Base-by-base conservation (phyloP, 192 early-diverging fungal genomes). In the Mortierella claussenii region DNA sequence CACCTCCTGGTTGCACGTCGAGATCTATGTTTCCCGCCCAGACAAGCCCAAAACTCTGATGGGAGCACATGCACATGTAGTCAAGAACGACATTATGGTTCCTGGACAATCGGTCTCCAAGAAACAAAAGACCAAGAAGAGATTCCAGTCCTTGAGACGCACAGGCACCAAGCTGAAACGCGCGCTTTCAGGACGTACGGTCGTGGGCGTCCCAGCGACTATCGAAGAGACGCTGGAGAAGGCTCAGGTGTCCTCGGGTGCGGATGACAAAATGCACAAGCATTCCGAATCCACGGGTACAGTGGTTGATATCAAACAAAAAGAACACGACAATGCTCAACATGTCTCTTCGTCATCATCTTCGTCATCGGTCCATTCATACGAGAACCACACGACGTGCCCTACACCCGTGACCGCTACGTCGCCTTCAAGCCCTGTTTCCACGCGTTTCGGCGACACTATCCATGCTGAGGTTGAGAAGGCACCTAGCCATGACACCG, bases 11-110 rank as follows among this genome's bases (percentile, higher is more conserved):
- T 31, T 76, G 6, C 56, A 76, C n/a, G 71, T 76, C 20, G 71
- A 76, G 33, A 61, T 76, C 20, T 76, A 76, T 45, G 71, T 76
- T 46, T 76, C 71, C 7, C 62, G 71, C 2, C 71, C 71, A 0
- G 63, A 76, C 36, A 76, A 76, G 53, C 40, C 63, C 56, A 54
- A 61, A 34, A 56, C 64, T 8, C 24, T 66, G 5, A 66, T 66
- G 58, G 73, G 73, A 8, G 51, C 64, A 28, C 73, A 76, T 17
- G 73, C 73, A 7, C 73, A 76, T 51, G 73, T 76, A 1, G 62
- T 76, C 73, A 59, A 67, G 52, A 76, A 76, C 40, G 73, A 76
- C 50, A 76, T 76, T 36, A 50, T 46, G 28, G 73, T 76, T 24
- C 73, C 73, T 20, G 64, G 57, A 2, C 57, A 56, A 8, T 66